Evolutionary conservation across 164 flowering plant genomes (phyloP), one percentile per base, ranked within the genome.

Genomic region (Stephania japonica): DNA sequence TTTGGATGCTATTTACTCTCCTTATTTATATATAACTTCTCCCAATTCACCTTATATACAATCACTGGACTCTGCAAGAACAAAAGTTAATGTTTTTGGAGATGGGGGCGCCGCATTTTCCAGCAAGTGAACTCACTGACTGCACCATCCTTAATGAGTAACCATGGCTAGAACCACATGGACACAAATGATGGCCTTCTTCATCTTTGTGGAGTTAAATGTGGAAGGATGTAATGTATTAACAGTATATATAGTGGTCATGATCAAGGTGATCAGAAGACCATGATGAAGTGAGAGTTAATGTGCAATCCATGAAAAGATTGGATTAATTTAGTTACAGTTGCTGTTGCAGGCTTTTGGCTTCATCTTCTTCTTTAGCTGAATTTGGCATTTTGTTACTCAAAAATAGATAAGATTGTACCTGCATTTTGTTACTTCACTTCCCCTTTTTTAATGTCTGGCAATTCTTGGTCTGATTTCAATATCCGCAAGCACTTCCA

Each of bases 81-180:
- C 38, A n/a, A n/a, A 32, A 32, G 38, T 32, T 32, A 2, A 32
- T 32, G 69, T 38, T 38, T 21, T 32, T 68, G 25, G 70, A 41
- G 70, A 68, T 42, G 12, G 44, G 44, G 5, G 44, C 41, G 69
- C 69, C 69, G 41, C 69, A 67, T 62, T 69, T 70, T 43, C 42
- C n/a, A 63, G 77, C 73, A n/a, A 75, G 77, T 9, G 63, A 61
- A 32, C 49, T 26, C 50, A n/a, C n/a, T n/a, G n/a, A 50, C 77
- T 26, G 73, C 53, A n/a, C n/a, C 65, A 16, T 64, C 77, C 68
- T 75, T 63, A 10, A 78, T 62, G 43, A 27, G 10, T 12, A 68
- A 68, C 65, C 72, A 71, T 68, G 72, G 75, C 77, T 26, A 77
- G 18, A 1, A 67, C 74, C 7, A 67, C 67, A 62, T 59, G 18